A percentile compares a stretch with the other conserved stretches of the same genome.
Evolutionary conservation across 1,139 yeast genomes (phyloP).

Genomic region (Suhomyces guaymorum): DNA sequence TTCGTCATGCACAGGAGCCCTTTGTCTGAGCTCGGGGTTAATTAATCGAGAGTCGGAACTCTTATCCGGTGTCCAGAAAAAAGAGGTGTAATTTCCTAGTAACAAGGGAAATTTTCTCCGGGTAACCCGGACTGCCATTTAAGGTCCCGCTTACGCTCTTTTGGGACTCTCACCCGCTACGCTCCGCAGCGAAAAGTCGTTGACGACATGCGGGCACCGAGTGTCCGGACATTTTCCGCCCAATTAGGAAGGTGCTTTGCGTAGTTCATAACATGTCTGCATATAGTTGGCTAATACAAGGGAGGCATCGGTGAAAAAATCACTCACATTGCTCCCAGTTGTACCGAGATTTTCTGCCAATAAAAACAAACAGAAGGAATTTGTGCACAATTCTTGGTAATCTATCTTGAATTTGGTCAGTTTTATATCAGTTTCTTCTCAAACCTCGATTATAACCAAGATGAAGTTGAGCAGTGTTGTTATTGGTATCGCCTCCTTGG

Average conservation of each 20-base stretch:
- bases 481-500: constrained; percentile 23
- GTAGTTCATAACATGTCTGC: constrained; percentile 7
- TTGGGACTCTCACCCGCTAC: constrained; percentile 5
- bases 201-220: constrained; percentile 1
- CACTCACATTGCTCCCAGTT: constrained; percentile 9
- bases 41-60: too few species aligned
- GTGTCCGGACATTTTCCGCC: constrained; percentile 1
- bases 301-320: constrained; percentile 5
- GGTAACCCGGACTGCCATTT: constrained; percentile 3
- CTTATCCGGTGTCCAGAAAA: neutral
- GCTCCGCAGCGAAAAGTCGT: constrained; percentile 3
- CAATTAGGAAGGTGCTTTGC: constrained; percentile 3
- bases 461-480: constrained; percentile 28
- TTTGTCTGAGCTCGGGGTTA: too few species aligned
- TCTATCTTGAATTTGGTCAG: too few species aligned
- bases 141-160: neutral
- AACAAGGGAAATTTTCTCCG: neutral
- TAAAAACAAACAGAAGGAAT: constrained; percentile 12
- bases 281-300: constrained; percentile 2
- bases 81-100: neutral
- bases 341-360: constrained; percentile 13
- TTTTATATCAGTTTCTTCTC: constrained; percentile 6
- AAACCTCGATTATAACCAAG: too few species aligned
- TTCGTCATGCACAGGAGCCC: too few species aligned
- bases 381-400: constrained; percentile 3